Base-by-base conservation (phyloP, 1,284 basidiomycete genomes). In the Malassezia caprae region DNA sequence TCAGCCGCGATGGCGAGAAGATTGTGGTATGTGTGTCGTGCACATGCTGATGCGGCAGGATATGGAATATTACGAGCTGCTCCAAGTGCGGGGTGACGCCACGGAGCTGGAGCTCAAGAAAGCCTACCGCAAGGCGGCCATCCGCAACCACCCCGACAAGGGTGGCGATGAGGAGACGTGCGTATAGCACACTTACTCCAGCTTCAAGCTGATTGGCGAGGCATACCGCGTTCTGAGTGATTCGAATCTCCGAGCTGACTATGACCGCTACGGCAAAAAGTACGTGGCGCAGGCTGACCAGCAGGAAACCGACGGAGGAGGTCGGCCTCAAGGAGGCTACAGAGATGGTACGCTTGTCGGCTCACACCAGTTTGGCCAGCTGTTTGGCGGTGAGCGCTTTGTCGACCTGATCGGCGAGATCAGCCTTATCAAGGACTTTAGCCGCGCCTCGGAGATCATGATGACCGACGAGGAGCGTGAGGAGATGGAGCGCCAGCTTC, bases 191-290 rank as follows among this genome's bases (percentile, higher is more conserved):
- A 7, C 17, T 34, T 1, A 21, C 27, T 2, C 35, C 50, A 60
- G 32, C 21, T 55, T 64, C 55, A 64, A 65, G 41, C 57, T 67
- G 53, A 53, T 57, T 65, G 90, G 88, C 72, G 89, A 90, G 80
- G 55, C 61, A 24, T 63, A 65, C 56, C 74, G 67, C 40, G 67
- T 77, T 35, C 59, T 72, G 51, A 58, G 58, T 41, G 65, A 70
- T 56, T 75, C 87, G 82, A 87, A 98, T 78, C 76, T 87, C 48
- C 83, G 93, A 47, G 83, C 84, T 0, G 87, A 90, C 45, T 98
- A 98, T 72, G 90, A 98, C 77, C 91, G 90, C 79, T 86, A 96
- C 78, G 90, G 90, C 43, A 88, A 88, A 76, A 82, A 83, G 59
- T 87, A 85, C 84, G 86, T 84, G 42, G 32, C 17, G n/a, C 13